Evolutionary conservation across 2,329 filamentous ascomycete species (phyloP).

Genomic region (Trichoderma endophyticum): DNA sequence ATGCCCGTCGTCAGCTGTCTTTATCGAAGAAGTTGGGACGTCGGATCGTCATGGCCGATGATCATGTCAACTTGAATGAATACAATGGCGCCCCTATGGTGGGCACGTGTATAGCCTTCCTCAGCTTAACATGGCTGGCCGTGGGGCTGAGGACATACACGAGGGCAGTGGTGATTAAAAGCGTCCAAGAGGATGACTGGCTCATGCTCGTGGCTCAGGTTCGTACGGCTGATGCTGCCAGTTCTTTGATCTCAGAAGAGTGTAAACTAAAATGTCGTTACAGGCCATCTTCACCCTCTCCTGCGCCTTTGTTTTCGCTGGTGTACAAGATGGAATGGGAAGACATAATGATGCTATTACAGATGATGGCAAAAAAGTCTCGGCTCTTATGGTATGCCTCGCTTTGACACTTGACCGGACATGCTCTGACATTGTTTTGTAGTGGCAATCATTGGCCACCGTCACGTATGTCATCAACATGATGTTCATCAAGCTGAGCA

Average conservation of each 20-base stretch:
- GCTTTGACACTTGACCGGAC: background rate
- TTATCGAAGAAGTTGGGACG: conserved; percentile 3
- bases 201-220: conserved; percentile 51
- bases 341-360: conserved; percentile 45
- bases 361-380: conserved; percentile 38
- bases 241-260: background rate
- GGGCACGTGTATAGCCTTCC: conserved; percentile 35
- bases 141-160: conserved; percentile 45
- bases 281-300: conserved; percentile 47
- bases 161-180: conserved; percentile 41
- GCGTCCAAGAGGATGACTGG: conserved; percentile 52
- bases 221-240: conserved; percentile 14
- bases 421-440: background rate
- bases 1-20: conserved; percentile 15
- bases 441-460: conserved; percentile 52
- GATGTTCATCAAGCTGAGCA: conserved; percentile 57
- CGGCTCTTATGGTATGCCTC: conserved; percentile 43
- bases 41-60: conserved; percentile 30
- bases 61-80: conserved; percentile 34
- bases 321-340: conserved; percentile 44
- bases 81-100: conserved; percentile 40
- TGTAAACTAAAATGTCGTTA: background rate
- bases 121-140: conserved; percentile 42
- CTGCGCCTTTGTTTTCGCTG: conserved; percentile 45
- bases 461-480: conserved; percentile 51